Evolutionary conservation across 768 basidiomycete species (phyloP).

Genomic region (Mycena leptocephala): DNA sequence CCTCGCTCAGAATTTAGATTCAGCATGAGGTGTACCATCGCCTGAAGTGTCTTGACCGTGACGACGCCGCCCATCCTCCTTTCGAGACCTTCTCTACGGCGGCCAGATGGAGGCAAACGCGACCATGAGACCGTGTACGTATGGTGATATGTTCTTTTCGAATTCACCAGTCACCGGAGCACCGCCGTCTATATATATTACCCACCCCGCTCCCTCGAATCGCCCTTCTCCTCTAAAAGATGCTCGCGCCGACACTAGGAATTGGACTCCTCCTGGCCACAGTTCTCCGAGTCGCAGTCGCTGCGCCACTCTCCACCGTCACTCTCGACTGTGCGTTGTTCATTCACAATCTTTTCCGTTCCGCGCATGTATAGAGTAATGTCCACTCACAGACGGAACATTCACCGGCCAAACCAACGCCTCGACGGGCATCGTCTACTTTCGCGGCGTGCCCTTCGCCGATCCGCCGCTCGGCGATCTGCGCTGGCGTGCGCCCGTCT

Average conservation of each 20-base stretch:
- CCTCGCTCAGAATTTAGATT: no score
- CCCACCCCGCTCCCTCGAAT: no score
- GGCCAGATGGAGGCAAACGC: no score
- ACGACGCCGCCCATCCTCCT: no score
- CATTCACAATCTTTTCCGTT: neutral
- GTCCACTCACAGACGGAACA: slow-evolving; percentile 51
- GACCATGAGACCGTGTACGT: no score
- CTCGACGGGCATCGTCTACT: slow-evolving; percentile 51
- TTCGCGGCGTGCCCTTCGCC: slow-evolving; percentile 59
- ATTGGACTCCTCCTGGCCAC: neutral
- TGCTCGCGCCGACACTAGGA: neutral
- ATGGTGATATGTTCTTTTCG: no score
- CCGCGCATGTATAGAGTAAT: neutral
- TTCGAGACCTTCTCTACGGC: no score
- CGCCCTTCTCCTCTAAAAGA: neutral
- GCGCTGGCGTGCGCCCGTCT: slow-evolving; percentile 58
- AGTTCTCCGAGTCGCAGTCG: neutral
- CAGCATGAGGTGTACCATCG: no score
- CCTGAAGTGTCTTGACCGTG: no score
- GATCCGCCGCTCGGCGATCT: slow-evolving; percentile 60
- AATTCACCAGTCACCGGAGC: no score
- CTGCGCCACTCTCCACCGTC: slow-evolving; percentile 21
- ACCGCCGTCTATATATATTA: no score
- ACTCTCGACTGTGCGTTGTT: slow-evolving; percentile 42
- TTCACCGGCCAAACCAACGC: slow-evolving; percentile 52